Percentiles rank a stretch among this genome's conserved stretches.
These are phyloP conservation scores for Cyclanthera cordifolia DNA, from an alignment of 306 rosid genomes.

Conservation along the genomic window DNA sequence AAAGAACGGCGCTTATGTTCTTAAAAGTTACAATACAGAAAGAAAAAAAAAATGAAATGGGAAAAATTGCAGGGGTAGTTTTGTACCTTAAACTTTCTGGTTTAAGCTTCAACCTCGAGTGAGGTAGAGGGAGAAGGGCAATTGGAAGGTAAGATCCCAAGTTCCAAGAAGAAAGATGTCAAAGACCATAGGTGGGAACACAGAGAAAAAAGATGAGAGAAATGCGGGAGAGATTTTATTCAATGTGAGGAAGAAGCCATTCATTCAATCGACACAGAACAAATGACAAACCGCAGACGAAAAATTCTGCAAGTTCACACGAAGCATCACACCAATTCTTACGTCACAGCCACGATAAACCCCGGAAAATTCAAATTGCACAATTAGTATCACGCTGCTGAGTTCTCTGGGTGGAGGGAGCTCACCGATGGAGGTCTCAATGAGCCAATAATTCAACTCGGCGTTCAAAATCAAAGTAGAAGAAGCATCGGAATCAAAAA, in stretches of 20 bases:
- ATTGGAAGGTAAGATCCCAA: background rate
- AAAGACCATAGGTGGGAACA: background rate
- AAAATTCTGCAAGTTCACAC: conserved; percentile 16
- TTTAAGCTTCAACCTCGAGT: background rate
- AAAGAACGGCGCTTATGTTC: background rate
- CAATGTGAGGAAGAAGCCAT: conserved; percentile 10
- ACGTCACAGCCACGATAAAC: conserved; percentile 13
- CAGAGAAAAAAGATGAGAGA: background rate
- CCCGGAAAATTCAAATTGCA: conserved; percentile 10
- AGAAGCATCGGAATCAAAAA: background rate
- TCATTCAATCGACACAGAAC: background rate
- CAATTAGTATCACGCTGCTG: conserved; percentile 2
- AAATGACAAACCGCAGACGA: background rate
- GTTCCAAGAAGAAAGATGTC: background rate
- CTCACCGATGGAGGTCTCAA: conserved; percentile 2
- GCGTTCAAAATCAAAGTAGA: background rate
- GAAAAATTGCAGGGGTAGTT: background rate
- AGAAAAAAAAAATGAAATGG: background rate
- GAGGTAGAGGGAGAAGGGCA: background rate
- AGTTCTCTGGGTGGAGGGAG: background rate
- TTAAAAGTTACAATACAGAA: too few species aligned
- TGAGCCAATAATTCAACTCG: background rate
- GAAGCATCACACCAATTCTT: conserved; percentile 29
- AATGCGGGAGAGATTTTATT: background rate
- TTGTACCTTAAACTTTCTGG: conserved; percentile 1